Evolutionary conservation across 1,284 basidiomycete genomes (phyloP), one percentile per base, ranked within the genome.

Genomic region (Moniliella sp.): DNA sequence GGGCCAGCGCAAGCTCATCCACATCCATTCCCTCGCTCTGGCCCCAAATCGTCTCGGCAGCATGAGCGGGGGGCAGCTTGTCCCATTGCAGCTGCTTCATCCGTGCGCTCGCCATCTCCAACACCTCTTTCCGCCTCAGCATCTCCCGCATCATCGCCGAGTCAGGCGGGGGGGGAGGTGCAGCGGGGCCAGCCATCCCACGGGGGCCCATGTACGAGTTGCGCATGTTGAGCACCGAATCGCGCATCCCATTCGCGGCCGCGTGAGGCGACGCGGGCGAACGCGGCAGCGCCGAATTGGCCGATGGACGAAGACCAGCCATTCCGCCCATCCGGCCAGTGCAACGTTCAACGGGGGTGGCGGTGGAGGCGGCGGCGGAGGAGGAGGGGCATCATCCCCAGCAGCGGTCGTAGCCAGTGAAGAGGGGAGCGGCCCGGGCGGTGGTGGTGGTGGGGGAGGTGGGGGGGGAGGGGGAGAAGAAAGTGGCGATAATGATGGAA

Each of bases 81-180:
- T 97, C 88, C 88, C 91, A 97, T 57, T 97, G 88, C 30, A 97
- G 67, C 62, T 94, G 84, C 63, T 94, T 94, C 79, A 94, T 86
- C 66, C 84, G 83, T 31, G 73, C 76, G 39, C 71, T 74, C 1
- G 86, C 81, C 30, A 79, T 76, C 32, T 83, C 71, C 1, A 73
- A 66, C 46, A 93, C 72, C 50, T 82, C 80, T 62, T 94, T 93
- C 32, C 84, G 48, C 18, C 34, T 46, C 10, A 46, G 33, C 17
- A 42, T 38, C 15, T 42, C 39, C n/a, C 39, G 35, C 25, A 36
- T 43, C 15, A 52, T 45, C 10, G 45, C 23, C 2, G 40, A 40
- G 29, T 91, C 67, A 11, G 56, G 54, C 12, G 61, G 56, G 3
- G 60, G 58, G n/a, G 58, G 54, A 1, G 41, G 49, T 18, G 43